Evolutionary conservation across 495 filamentous ascomycete species (phyloP), one percentile per base, ranked within the genome.

Genomic region (Thozetella sp.): DNA sequence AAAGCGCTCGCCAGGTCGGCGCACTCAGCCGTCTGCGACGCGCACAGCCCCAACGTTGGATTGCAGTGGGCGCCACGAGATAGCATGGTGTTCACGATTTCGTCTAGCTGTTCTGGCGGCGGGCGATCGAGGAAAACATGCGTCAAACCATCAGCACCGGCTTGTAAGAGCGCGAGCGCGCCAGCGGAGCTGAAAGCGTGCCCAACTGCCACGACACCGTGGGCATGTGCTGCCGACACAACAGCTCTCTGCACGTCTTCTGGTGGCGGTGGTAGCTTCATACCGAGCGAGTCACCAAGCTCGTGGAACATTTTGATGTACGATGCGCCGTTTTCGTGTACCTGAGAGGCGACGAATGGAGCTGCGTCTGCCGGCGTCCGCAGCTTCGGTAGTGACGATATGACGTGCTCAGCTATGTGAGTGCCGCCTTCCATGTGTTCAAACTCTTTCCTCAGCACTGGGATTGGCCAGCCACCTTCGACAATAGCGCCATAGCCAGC

Each of bases 291-390:
- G 2, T 23, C 57, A 4, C 63, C 63, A 55, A 59, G 57, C 22
- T 66, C 63, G 23, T 66, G 57, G 40, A 66, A 57, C 37, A 63
- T 4, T n/a, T 63, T 66, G 20, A 63, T 54, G 25, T 59, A 65
- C 46, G 62, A 59, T 6, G 43, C 63, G n/a, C 43, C 43, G 10
- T n/a, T n/a, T n/a, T n/a, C n/a, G n/a, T n/a, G n/a, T n/a, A n/a
- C n/a, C 43, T n/a, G 20, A n/a, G 11, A 20, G 43, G 43, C 43
- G 43, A 48, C 43, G 20, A n/a, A 20, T 65, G n/a, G n/a, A n/a
- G n/a, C n/a, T 65, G 24, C 60, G 59, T 0, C 27, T 27, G 24
- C 62, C 12, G n/a, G 57, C 57, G n/a, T 54, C 53, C 57, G 53
- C 50, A 12, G 62, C 59, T 34, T 56, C 61, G 6, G 45, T 27